Evolutionary conservation across 1,139 yeast species (phyloP), one percentile per base, ranked within the genome.

Genomic region (Suzukiozyma palmioleophila): DNA sequence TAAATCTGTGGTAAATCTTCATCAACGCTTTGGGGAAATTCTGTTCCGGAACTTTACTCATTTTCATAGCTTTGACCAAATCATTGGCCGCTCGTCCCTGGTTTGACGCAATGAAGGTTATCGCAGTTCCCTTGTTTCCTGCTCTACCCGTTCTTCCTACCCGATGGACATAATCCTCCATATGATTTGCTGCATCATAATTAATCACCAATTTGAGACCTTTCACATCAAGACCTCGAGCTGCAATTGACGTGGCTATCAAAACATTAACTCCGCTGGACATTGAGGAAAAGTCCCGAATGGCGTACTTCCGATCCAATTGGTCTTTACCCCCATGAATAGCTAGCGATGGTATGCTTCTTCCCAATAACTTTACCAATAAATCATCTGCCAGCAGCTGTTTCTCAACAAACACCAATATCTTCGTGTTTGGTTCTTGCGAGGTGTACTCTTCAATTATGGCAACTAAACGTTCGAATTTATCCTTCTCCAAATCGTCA

Each of bases 61-160:
- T 51, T 37, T 71, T 68, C 62, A 87, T 67, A 1, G 95, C 89
- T 48, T 79, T 80, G 0, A 87, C 77, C 31, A 90, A 72, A 57
- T 85, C 95, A 11, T 78, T 68, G 1, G 88, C 84, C 6, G 80
- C 74, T 32, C 88, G 64, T 33, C 79, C 88, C 53, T 92, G 95
- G 14, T 66, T 66, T 0, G 75, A 66, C 0, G 79, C 64, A 2
- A 94, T 69, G 49, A 92, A 78, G 0, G 97, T 85, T 1, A 85
- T 65, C 0, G 97, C 96, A 0, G 77, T 73, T 0, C 98, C 98
- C 16, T 48, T 62, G 32, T 73, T 73, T 0, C 95, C 95, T 1
- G 97, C 98, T 44, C 99, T 71, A 0, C 97, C 99, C 0, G 99
- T 94, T 47, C 99, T 70, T 0, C 99, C 99, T 0, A 90, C 96